Base-by-base conservation (phyloP, 148 eudicot species). In the Nyssa sinensis region DNA sequence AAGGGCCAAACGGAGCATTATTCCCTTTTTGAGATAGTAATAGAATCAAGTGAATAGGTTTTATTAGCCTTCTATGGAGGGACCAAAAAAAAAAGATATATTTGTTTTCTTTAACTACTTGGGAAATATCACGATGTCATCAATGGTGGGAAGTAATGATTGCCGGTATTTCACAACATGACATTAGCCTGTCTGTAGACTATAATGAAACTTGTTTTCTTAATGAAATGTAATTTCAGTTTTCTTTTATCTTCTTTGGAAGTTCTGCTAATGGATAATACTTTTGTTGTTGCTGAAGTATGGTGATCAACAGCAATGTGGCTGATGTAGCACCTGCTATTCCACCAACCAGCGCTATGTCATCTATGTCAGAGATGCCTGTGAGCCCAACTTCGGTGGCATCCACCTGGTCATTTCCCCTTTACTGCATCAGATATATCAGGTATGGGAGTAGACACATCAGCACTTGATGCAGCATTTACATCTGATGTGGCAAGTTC, bases 331-430 rank as follows among this genome's bases (percentile, higher is more conserved):
- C 88, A 32, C 90, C 93, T 4, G 83, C 73, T 71, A 78, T 88
- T 75, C 89, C 96, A 27, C 92, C 89, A 24, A 82, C 70, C 74
- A 87, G 84, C 68, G 92, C 87, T 62, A 88, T 91, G 83, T 81
- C 96, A 70, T 78, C 92, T 53, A 80, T 94, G 88, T 88, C 94
- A 68, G 99, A 95, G 28, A 86, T 92, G 91, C 89, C 93, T 16
- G 84, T 93, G 44, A 95, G 98, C 82, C 99, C 99, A 25, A 87
- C 96, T 31, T 92, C 97, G 71, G 97, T 89, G 75, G 94, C 98
- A 53, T 92, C 97, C 34, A 87, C n/a, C 90, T 64, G 96, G 94
- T 7, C 98, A 90, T 84, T 95, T 92, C 57, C 93, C 97, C 25
- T 95, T 93, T 74, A 86, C 83, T 69, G 86, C 97, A 65, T 89